These are phyloP conservation scores for Rosa hybrid DNA, from an alignment of 331 rosid species.

Conservation along the genomic window DNA sequence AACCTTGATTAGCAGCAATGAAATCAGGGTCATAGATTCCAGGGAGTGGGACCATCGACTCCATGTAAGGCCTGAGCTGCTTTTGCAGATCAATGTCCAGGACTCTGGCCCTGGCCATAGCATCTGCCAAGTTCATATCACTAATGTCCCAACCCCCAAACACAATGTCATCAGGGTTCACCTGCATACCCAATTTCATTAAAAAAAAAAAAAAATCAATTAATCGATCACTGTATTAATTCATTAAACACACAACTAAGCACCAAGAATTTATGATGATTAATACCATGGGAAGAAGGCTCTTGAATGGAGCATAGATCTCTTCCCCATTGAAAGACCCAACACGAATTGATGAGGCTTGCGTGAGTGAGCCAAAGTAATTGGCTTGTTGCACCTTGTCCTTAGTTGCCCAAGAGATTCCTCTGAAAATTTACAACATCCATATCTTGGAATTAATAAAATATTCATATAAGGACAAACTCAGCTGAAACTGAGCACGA, in stretches of 20 bases:
- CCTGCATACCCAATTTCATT: conserved; percentile 44
- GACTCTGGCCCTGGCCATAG: conserved; percentile 91
- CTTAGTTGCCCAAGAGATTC: conserved; percentile 95
- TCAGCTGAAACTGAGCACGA: neutral
- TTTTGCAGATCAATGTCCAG: conserved; percentile 94
- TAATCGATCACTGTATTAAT: neutral
- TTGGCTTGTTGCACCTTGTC: conserved; percentile 88
- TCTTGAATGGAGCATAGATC: conserved; percentile 90
- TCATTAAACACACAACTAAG: neutral
- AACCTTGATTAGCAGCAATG: conserved; percentile 93
- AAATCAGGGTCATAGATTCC: conserved; percentile 91
- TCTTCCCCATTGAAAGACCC: conserved; percentile 93
- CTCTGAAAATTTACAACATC: conserved; percentile 47
- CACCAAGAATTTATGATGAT: too few relatives aligned
- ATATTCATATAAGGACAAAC: neutral
- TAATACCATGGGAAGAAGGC: conserved; percentile 87
- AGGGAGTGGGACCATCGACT: conserved; percentile 93
- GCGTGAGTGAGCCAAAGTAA: conserved; percentile 90
- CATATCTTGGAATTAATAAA: conserved; percentile 3
- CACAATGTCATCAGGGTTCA: conserved; percentile 90
- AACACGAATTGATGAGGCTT: conserved; percentile 84
- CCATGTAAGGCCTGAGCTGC: conserved; percentile 95
- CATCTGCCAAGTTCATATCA: conserved; percentile 88
- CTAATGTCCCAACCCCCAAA: conserved; percentile 99
- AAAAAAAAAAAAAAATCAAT: too few relatives aligned